Conservation (phyloP, 805 yeast species). For the Saturnispora halmiae region DNA sequence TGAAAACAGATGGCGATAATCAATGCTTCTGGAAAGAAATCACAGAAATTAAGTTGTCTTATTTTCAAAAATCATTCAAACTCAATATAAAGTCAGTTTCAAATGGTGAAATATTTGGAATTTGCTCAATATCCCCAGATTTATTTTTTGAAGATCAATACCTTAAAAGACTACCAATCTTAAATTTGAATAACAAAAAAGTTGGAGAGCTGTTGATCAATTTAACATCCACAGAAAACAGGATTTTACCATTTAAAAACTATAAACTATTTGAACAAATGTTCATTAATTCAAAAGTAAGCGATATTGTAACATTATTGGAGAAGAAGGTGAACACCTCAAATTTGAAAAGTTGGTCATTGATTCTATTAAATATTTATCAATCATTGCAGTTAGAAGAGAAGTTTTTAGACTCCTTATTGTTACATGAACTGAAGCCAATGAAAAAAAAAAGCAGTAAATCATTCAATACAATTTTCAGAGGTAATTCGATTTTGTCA, state of each 20-base stretch:
- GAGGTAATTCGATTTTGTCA: slow-evolving; percentile 80
- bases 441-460: slow-evolving; percentile 35
- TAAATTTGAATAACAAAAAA: slow-evolving; percentile 26
- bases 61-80: slow-evolving; percentile 42
- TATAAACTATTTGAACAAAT: slow-evolving; percentile 57
- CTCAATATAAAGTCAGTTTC: slow-evolving; percentile 32
- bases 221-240: slow-evolving; percentile 42
- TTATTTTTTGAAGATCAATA: slow-evolving; percentile 29
- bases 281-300: slow-evolving; percentile 44
- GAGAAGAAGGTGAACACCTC: slow-evolving; percentile 24
- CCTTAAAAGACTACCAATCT: slow-evolving; percentile 18
- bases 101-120: slow-evolving; percentile 41
- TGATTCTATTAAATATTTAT: slow-evolving; percentile 61
- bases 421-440: slow-evolving; percentile 53
- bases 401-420: slow-evolving; percentile 63
- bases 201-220: slow-evolving; percentile 53
- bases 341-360: slow-evolving; percentile 46
- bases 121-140: slow-evolving; percentile 46
- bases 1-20: slow-evolving; percentile 33
- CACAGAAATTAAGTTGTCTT: slow-evolving; percentile 52
- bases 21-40: slow-evolving; percentile 79
- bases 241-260: slow-evolving; percentile 49
- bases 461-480: slow-evolving; percentile 54
- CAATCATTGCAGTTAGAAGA: slow-evolving; percentile 61
- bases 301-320: slow-evolving; percentile 42